Percentiles rank a stretch among this genome's conserved stretches.
phyloP scores from a whole-genome alignment of 148 eudicot species.

The Fagopyrum esculentum region DNA sequence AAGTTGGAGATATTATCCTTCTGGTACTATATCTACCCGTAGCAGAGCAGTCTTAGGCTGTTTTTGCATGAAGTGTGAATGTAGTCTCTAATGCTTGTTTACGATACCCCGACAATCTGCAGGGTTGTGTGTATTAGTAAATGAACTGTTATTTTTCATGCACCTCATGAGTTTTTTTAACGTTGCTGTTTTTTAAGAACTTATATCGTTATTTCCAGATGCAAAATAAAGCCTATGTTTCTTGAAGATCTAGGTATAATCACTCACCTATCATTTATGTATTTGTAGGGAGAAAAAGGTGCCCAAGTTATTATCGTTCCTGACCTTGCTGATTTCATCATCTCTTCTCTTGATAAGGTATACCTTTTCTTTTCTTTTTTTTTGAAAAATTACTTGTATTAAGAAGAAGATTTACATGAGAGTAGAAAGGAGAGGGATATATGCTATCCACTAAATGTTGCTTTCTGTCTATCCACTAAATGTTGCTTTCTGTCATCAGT shows the following conservation, averaged over 20 bases:
- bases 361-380: not conserved
- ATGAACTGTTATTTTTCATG: not conserved
- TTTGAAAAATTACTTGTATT: too few relatives aligned
- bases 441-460: too few relatives aligned
- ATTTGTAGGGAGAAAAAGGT: conserved; percentile 76
- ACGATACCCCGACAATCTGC: not conserved
- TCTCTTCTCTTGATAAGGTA: conserved; percentile 80
- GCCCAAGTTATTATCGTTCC: conserved; percentile 90
- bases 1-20: conserved; percentile 79
- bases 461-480: not conserved
- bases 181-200: not conserved
- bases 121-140: not conserved
- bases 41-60: not conserved
- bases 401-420: too few relatives aligned
- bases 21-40: conserved; percentile 39
- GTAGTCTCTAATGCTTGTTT: not conserved
- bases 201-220: not conserved
- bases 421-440: too few relatives aligned
- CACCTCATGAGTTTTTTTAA: not conserved
- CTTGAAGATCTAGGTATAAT: not conserved
- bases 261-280: conserved; percentile 6
- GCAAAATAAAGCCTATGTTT: not conserved
- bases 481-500: not conserved
- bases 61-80: not conserved
- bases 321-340: conserved; percentile 72